Evolutionary conservation across 2,329 filamentous ascomycete genomes (phyloP).

Genomic region (Alternaria triticina): DNA sequence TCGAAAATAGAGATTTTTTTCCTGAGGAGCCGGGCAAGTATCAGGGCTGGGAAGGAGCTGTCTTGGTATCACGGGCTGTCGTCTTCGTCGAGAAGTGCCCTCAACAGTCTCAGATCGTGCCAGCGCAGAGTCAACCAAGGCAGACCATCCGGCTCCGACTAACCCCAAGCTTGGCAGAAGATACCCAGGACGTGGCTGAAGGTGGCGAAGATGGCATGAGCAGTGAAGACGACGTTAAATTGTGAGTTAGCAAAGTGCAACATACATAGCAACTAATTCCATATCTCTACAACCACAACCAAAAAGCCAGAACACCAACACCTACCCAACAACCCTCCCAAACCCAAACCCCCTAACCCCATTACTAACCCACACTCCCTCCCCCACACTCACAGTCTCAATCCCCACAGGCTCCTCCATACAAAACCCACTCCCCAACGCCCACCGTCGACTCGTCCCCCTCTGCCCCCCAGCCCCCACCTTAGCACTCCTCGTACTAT

Average conservation of each 20-base stretch:
- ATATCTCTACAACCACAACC: background rate
- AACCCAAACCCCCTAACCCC: constrained; percentile 76
- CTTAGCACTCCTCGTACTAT: constrained; percentile 45
- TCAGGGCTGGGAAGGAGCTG: background rate
- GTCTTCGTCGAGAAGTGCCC: background rate
- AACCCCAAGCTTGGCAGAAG: background rate
- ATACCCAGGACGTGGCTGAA: background rate
- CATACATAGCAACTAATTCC: background rate
- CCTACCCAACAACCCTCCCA: constrained; percentile 40
- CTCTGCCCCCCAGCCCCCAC: constrained; percentile 79
- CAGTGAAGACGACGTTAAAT: background rate
- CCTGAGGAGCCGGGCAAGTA: background rate
- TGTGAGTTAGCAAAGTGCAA: background rate
- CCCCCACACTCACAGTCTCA: constrained; percentile 69
- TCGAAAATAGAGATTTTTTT: background rate
- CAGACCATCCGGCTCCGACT: background rate
- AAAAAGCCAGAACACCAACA: background rate
- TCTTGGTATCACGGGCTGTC: background rate
- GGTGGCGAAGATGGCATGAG: background rate
- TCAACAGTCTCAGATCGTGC: background rate
- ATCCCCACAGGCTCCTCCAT: constrained; percentile 68
- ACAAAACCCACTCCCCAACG: constrained; percentile 72
- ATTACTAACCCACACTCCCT: constrained; percentile 88
- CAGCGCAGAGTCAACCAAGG: background rate
- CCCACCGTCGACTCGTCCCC: constrained; percentile 83